These are phyloP conservation scores for Lolium rigidum DNA, from an alignment of 176 grass and related monocot genomes.

Conservation along the genomic window DNA sequence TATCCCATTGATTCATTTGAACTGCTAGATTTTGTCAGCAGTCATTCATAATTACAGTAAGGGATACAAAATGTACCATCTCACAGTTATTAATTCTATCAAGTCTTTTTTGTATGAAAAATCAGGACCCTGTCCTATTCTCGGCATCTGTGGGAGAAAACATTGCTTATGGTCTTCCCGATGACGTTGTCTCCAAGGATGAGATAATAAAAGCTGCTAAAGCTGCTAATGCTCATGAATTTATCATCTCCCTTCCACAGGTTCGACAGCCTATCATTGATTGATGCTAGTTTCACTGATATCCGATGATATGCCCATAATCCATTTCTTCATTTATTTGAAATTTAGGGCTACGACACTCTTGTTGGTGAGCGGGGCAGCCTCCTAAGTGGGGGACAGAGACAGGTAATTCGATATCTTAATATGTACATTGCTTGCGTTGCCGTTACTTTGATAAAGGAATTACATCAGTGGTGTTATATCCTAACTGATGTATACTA, in stretches of 20 bases:
- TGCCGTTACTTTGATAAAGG: conserved; percentile 13
- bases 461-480: conserved; percentile 11
- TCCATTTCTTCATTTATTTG: conserved; percentile 27
- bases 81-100: conserved; percentile 1
- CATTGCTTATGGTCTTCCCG: conserved; percentile 94
- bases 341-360: conserved; percentile 79
- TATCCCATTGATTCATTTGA: conserved; percentile 31
- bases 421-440: neutral
- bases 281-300: conserved; percentile 5
- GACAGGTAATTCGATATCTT: conserved; percentile 68
- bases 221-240: conserved; percentile 98
- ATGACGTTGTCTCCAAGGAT: conserved; percentile 92
- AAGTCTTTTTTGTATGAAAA: neutral
- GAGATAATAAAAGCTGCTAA: conserved; percentile 98
- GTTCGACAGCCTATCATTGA: conserved; percentile 39
- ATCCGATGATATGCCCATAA: conserved; percentile 28
- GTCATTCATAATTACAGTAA: neutral
- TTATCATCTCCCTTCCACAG: conserved; percentile 97
- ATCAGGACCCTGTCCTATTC: conserved; percentile 90
- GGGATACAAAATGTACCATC: neutral
- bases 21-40: neutral
- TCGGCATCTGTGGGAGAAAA: conserved; percentile 92
- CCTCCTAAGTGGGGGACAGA: conserved; percentile 94
- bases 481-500: neutral
- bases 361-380: conserved; percentile 90